Evolutionary conservation across 2,329 filamentous ascomycete species (phyloP).

Genomic region (Alternaria angustiovoidea): DNA sequence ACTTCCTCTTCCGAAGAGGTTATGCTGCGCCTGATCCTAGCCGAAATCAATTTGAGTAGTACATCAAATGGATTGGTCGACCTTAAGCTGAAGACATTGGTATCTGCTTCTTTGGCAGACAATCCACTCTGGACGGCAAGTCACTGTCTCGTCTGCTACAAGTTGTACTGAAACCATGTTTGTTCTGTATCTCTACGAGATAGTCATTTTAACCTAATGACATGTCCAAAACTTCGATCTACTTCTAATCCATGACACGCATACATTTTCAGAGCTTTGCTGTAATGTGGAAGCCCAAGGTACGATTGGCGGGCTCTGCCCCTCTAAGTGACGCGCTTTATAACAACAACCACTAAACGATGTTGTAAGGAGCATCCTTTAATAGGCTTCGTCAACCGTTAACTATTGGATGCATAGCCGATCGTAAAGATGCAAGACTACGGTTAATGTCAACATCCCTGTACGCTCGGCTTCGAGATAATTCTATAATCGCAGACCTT

Average conservation of each 20-base stretch:
- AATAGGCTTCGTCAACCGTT: not conserved
- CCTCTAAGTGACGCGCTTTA: not conserved
- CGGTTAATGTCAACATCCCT: not conserved
- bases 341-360: not conserved
- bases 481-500: not conserved
- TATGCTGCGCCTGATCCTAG: constrained; percentile 54
- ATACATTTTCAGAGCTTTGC: not conserved
- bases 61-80: not conserved
- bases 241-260: not conserved
- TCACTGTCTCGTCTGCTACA: not conserved
- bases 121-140: not conserved
- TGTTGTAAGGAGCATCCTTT: not conserved
- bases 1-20: constrained; percentile 54
- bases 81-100: not conserved
- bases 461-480: not conserved
- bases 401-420: not conserved
- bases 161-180: not conserved
- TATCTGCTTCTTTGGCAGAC: not conserved
- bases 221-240: not conserved
- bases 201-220: not conserved
- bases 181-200: not conserved
- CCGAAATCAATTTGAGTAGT: constrained; percentile 30
- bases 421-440: not conserved
- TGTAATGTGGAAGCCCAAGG: not conserved
- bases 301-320: not conserved